Evolutionary conservation across 169 alveolate species (phyloP).

Genomic region (Plasmodium adleri): DNA sequence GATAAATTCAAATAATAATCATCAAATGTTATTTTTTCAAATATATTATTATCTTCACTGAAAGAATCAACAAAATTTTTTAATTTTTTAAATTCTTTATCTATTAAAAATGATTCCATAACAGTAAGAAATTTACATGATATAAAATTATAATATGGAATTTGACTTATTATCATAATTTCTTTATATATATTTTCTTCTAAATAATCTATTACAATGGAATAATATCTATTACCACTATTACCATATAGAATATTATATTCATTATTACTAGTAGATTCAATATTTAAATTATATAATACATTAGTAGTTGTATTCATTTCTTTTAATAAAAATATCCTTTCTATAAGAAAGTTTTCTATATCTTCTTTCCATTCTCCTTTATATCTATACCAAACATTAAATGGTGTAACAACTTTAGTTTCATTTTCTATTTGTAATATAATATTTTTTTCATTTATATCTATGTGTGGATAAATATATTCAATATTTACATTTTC

Average conservation of each 20-base stretch:
- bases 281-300: slow-evolving; percentile 24
- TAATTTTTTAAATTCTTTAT: slow-evolving; percentile 8
- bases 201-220: slow-evolving; percentile 42
- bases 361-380: slow-evolving; percentile 68
- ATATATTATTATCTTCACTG: neutral
- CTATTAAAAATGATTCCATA: slow-evolving; percentile 11
- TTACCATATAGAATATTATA: slow-evolving; percentile 48
- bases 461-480: slow-evolving; percentile 51
- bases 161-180: slow-evolving; percentile 37
- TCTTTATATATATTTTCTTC: slow-evolving; percentile 47
- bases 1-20: slow-evolving; percentile 20
- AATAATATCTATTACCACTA: slow-evolving; percentile 70
- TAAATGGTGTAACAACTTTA: slow-evolving; percentile 45
- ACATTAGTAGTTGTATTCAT: slow-evolving; percentile 12
- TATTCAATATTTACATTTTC: slow-evolving; percentile 57
- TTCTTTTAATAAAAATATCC: slow-evolving; percentile 62
- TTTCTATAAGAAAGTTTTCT: slow-evolving; percentile 46
- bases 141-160: slow-evolving; percentile 59
- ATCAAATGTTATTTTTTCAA: slow-evolving; percentile 22
- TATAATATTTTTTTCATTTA: slow-evolving; percentile 21
- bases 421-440: slow-evolving; percentile 22
- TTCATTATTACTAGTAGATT: slow-evolving; percentile 21
- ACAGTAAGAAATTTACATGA: slow-evolving; percentile 13
- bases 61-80: slow-evolving; percentile 25
- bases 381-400: slow-evolving; percentile 65